A percentile compares a stretch with the other conserved stretches of the same genome.
Conservation (phyloP, 257 asterid species). For the Haberlea rhodopensis region DNA sequence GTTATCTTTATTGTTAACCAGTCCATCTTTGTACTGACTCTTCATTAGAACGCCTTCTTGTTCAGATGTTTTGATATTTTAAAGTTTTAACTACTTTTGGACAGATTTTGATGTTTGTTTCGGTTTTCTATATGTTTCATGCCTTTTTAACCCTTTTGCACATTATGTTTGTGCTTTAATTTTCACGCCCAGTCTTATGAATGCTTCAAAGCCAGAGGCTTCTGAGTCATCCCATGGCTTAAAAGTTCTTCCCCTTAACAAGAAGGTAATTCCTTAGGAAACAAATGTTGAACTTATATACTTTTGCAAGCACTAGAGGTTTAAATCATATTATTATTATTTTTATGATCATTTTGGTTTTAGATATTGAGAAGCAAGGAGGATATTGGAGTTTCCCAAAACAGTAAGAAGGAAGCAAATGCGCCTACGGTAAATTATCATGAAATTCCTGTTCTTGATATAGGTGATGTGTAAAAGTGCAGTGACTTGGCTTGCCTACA, state of each 20-base stretch:
- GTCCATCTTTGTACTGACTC: not conserved
- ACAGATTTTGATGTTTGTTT: slow-evolving; percentile 1
- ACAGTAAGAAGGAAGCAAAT: slow-evolving; percentile 65
- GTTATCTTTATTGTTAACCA: not conserved
- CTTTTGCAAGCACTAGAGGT: slow-evolving; percentile 4
- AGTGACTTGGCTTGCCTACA: slow-evolving; percentile 13
- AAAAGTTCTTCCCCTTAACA: slow-evolving; percentile 77
- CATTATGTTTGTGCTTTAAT: slow-evolving; percentile 9
- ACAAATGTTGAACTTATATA: not conserved
- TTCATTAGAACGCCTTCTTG: slow-evolving; percentile 8
- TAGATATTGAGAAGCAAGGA: slow-evolving; percentile 93
- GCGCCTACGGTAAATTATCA: slow-evolving; percentile 65
- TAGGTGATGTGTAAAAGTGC: not conserved
- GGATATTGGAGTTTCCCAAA: slow-evolving; percentile 70
- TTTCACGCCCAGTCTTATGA: slow-evolving; percentile 39
- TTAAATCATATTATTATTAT: not conserved
- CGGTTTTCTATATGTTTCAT: slow-evolving; percentile 7
- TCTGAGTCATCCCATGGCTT: slow-evolving; percentile 48
- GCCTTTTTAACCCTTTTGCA: not conserved
- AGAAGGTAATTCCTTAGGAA: slow-evolving; percentile 48
- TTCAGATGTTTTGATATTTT: not conserved
- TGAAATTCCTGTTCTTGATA: slow-evolving; percentile 15
- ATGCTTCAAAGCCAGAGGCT: slow-evolving; percentile 42
- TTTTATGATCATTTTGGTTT: not conserved
- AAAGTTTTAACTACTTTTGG: not conserved